Evolutionary conservation across 129 eudicot genomes (phyloP).

Genomic region (Gnaphalium uliginosum): DNA sequence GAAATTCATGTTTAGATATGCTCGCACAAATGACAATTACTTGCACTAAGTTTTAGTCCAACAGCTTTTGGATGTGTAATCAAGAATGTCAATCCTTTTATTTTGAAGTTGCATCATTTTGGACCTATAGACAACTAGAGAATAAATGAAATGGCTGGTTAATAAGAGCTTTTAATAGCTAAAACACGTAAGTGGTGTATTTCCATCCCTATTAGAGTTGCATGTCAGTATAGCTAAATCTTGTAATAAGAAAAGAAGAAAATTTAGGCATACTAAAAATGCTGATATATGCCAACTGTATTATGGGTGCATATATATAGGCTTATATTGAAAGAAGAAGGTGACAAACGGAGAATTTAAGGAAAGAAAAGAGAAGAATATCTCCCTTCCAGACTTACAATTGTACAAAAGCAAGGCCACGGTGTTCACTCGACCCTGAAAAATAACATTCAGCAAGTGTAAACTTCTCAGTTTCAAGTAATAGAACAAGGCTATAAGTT

Average conservation of each 20-base stretch:
- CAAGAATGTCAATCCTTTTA: background rate
- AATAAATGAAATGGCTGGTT: background rate
- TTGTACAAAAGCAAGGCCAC: conserved; percentile 90
- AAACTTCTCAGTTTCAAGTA: conserved; percentile 20
- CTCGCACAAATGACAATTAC: background rate
- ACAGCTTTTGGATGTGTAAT: background rate
- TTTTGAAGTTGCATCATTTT: background rate
- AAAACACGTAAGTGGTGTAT: background rate
- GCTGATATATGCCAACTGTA: background rate
- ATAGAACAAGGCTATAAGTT: conserved; percentile 1
- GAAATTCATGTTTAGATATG: background rate
- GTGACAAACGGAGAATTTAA: background rate
- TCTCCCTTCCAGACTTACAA: conserved; percentile 59
- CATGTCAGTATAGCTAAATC: background rate
- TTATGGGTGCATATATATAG: background rate
- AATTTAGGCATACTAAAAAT: background rate
- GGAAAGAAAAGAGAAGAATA: background rate
- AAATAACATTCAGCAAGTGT: conserved; percentile 5
- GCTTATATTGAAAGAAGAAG: background rate
- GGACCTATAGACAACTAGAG: background rate
- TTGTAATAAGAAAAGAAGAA: background rate
- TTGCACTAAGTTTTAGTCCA: background rate
- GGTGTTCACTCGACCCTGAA: conserved; percentile 78
- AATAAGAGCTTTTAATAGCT: background rate
- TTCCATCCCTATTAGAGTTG: conserved; percentile 1